These are phyloP conservation scores for Allium fistulosum DNA, from an alignment of 106 monocot genomes.

Conservation along the genomic window DNA sequence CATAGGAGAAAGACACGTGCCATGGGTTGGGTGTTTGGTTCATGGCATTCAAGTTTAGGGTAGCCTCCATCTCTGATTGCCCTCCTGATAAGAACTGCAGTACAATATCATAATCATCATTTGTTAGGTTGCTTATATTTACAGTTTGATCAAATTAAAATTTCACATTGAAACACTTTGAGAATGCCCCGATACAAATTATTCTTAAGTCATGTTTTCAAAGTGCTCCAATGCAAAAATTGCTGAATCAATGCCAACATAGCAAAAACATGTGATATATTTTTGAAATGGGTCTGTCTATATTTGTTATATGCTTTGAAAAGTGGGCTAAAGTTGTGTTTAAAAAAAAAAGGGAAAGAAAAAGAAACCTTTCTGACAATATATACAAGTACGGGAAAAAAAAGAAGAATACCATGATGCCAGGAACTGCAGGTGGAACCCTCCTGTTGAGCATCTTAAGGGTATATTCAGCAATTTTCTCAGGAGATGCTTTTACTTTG, in stretches of 20 bases:
- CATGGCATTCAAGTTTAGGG: conserved; percentile 93
- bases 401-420: conserved; percentile 71
- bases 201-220: neutral
- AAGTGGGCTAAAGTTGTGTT: no score
- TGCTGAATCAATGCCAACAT: no score
- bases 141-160: neutral
- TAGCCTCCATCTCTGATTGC: conserved; percentile 88
- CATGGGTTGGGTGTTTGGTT: conserved; percentile 88
- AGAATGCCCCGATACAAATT: no score
- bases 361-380: no score
- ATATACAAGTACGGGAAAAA: no score
- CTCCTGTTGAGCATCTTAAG: conserved; percentile 68
- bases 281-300: no score
- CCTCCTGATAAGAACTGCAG: conserved; percentile 92
- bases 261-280: no score
- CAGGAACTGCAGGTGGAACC: conserved; percentile 91
- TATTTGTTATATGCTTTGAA: no score
- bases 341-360: no score
- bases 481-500: conserved; percentile 80
- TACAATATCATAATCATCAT: neutral
- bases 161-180: neutral
- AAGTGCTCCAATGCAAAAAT: no score
- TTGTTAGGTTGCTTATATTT: neutral
- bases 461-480: conserved; percentile 69
- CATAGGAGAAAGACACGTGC: conserved; percentile 96